These are phyloP conservation scores for Pseudogymnoascus sp. DNA, from an alignment of 2,329 filamentous ascomycete genomes.

Conservation along the genomic window DNA sequence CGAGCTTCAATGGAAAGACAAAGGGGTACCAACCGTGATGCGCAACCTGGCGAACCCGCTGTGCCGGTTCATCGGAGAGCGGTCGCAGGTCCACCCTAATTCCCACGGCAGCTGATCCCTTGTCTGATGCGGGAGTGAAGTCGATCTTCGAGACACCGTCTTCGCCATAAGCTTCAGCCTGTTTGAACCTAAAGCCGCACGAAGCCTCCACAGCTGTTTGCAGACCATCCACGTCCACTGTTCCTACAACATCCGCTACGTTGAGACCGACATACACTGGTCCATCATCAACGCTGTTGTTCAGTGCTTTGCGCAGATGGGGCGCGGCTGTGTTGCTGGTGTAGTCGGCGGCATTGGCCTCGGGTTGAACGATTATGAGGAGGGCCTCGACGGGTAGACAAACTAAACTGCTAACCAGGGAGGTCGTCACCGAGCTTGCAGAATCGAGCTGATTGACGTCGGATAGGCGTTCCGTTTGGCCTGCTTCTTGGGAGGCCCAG, in stretches of 20 bases:
- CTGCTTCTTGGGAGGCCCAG: neutral
- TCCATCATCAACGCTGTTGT: constrained; percentile 28
- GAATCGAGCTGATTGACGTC: neutral
- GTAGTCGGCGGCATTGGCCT: constrained; percentile 63
- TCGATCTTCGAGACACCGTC: neutral
- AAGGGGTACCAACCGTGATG: neutral
- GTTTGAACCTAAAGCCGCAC: neutral
- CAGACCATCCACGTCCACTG: constrained; percentile 35
- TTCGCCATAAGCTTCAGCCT: neutral
- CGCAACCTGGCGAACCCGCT: constrained; percentile 4
- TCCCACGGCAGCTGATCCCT: neutral
- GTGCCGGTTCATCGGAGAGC: neutral
- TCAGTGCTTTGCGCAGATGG: constrained; percentile 32
- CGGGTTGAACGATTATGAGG: constrained; percentile 68
- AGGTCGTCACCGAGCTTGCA: neutral
- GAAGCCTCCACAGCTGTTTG: constrained; percentile 34
- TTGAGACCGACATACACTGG: constrained; percentile 20
- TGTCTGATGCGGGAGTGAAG: neutral
- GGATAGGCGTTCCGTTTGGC: neutral
- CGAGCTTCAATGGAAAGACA: constrained; percentile 13
- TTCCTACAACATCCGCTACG: constrained; percentile 52
- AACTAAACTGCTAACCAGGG: neutral
- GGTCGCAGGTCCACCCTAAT: neutral
- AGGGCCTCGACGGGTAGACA: constrained; percentile 31
- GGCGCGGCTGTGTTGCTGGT: constrained; percentile 38